Evolutionary conservation across 768 basidiomycete genomes (phyloP), one percentile per base, ranked within the genome.

Genomic region (Podaxis sp.): DNA sequence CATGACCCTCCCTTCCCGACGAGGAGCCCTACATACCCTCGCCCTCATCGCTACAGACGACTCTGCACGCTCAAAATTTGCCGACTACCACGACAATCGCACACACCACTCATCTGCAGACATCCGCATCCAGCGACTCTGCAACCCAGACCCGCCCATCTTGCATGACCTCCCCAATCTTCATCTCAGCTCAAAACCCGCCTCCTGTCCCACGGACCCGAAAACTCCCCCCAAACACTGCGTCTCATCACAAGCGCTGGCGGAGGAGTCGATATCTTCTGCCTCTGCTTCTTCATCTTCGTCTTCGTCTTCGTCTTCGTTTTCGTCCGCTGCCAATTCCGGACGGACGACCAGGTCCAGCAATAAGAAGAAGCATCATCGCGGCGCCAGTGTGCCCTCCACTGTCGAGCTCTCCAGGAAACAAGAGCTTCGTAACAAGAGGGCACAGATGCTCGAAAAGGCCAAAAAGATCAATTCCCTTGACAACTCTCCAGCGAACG

Each of bases 401-500:
- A 65, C 69, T n/a, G 63, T 72, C 49, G 74, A 69, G 59, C 65
- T 66, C 56, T 12, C 22, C 52, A 52, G 17, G 51, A 74, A 72
- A 66, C 58, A 70, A 48, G 70, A 75, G 60, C 71, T 77, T 66
- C 71, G 72, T 59, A 70, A 67, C 26, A 72, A 69, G 59, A 72
- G 77, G 52, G 73, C 72, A 59, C 73, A 75, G 54, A 68, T 74
- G 53, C 66, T 77, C 67, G 73, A 75, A 26, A 74, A 73, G 57
- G 78, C 78, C 42, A 73, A 70, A 63, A 77, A 74, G 68, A 79
- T 79, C 64, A 75, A 74, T 63, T 79, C 79, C 44, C 69, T 80
- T n/a, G 79, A 79, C 63, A 84, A 84, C 66, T 82, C 86, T 8
- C 85, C 86, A 57, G 85, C 80, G 64, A 79, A 86, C 71, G 74